Conservation (phyloP, 495 filamentous ascomycete species). For the Penicillium coprophilum region DNA sequence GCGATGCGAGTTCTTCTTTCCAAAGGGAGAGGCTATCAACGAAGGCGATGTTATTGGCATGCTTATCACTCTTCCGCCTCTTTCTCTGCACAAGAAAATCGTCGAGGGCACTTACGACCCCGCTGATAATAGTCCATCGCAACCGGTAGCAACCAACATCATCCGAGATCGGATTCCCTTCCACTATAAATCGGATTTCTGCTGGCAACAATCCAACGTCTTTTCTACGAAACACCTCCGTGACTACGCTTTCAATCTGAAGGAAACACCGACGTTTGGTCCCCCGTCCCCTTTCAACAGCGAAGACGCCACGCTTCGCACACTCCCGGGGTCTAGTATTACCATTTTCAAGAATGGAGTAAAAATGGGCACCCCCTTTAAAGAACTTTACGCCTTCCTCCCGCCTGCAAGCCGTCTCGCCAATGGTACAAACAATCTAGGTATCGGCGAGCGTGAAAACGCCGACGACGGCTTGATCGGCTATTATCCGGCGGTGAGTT, state of each 20-base stretch:
- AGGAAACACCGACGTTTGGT: slow-evolving; percentile 48
- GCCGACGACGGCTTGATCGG: slow-evolving; percentile 93
- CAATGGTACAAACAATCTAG: slow-evolving; percentile 59
- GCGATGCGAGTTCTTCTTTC: slow-evolving; percentile 83
- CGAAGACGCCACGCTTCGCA: slow-evolving; percentile 68
- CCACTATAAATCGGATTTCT: slow-evolving; percentile 85
- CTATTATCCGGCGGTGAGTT: slow-evolving; percentile 91
- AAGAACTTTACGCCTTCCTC: slow-evolving; percentile 84
- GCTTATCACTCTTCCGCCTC: slow-evolving; percentile 84
- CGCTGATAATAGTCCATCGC: slow-evolving; percentile 52
- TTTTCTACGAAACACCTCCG: slow-evolving; percentile 85
- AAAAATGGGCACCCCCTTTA: slow-evolving; percentile 83
- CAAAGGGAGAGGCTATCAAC: slow-evolving; percentile 62
- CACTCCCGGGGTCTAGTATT: slow-evolving; percentile 81
- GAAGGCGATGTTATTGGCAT: slow-evolving; percentile 96
- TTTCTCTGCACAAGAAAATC: slow-evolving; percentile 82
- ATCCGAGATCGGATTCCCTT: slow-evolving; percentile 94
- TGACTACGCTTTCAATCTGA: slow-evolving; percentile 56
- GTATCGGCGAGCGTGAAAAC: slow-evolving; percentile 71
- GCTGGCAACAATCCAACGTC: slow-evolving; percentile 95
- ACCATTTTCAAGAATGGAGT: slow-evolving; percentile 90
- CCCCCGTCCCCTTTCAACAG: slow-evolving; percentile 64
- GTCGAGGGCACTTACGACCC: slow-evolving; percentile 85
- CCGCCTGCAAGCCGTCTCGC: slow-evolving; percentile 77
- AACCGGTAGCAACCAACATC: slow-evolving; percentile 60